phyloP scores from a whole-genome alignment of 495 filamentous ascomycete species.

The Pyrenopolyporus hunteri region DNA sequence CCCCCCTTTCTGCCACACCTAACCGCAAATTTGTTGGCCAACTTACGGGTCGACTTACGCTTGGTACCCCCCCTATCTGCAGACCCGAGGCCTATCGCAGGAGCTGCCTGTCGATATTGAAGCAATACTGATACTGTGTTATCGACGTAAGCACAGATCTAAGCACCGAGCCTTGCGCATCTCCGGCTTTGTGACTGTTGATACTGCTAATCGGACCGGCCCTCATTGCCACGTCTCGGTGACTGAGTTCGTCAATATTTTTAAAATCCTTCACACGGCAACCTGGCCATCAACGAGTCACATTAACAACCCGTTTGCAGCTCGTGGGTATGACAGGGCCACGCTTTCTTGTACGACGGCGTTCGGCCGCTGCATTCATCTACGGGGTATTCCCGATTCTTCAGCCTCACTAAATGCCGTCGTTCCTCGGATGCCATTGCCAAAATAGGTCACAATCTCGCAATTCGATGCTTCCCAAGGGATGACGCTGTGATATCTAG shows the following conservation, averaged over 20 bases:
- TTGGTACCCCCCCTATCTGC: no score
- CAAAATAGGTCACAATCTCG: slow-evolving; percentile 11
- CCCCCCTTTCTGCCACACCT: slow-evolving; percentile 28
- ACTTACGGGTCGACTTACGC: slow-evolving; percentile 34
- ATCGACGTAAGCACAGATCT: slow-evolving; percentile 3
- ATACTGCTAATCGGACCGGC: slow-evolving; percentile 32
- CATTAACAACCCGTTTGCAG: slow-evolving; percentile 17
- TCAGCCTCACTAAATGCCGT: slow-evolving; percentile 32
- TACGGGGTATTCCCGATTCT: slow-evolving; percentile 19
- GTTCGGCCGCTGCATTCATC: slow-evolving; percentile 16
- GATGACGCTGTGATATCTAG: neutral
- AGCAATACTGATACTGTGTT: neutral
- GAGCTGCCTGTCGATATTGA: neutral
- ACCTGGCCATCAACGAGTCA: slow-evolving; percentile 26
- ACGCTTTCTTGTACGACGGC: slow-evolving; percentile 24
- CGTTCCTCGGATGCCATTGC: slow-evolving; percentile 31
- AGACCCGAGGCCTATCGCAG: neutral
- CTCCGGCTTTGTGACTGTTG: slow-evolving; percentile 2
- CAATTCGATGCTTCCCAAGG: slow-evolving; percentile 7
- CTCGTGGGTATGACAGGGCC: slow-evolving; percentile 25
- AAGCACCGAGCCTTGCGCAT: neutral
- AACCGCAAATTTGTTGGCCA: slow-evolving; percentile 20
- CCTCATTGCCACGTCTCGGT: slow-evolving; percentile 29
- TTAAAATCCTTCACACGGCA: slow-evolving; percentile 8
- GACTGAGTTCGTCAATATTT: slow-evolving; percentile 6